Conservation (phyloP, 2,329 filamentous ascomycete genomes). For the Ascochyta fabae region DNA sequence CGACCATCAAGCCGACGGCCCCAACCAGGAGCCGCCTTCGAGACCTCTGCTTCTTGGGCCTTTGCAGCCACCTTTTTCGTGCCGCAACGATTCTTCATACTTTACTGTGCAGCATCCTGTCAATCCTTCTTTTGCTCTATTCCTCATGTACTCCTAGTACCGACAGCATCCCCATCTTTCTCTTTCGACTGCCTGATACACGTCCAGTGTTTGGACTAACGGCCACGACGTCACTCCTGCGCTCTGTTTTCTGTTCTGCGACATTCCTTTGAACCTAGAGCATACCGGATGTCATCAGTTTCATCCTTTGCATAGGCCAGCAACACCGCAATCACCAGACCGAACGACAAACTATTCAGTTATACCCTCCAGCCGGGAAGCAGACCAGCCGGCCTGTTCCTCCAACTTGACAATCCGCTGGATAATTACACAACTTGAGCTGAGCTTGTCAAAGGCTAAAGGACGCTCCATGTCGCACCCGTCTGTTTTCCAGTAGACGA, state of each 20-base stretch:
- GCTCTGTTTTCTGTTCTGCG: conserved; percentile 32
- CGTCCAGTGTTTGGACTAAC: conserved; percentile 20
- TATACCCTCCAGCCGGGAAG: conserved; percentile 17
- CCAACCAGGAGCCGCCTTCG: conserved; percentile 39
- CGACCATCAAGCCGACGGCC: conserved; percentile 36
- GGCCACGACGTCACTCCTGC: conserved; percentile 15
- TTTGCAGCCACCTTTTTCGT: conserved; percentile 31
- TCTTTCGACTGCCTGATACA: conserved; percentile 19
- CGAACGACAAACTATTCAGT: conserved; percentile 17
- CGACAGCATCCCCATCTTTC: conserved; percentile 31
- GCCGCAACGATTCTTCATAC: conserved; percentile 35
- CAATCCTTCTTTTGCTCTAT: conserved; percentile 29
- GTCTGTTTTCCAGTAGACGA: conserved; percentile 20
- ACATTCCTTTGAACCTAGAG: conserved; percentile 25
- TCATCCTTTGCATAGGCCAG: conserved; percentile 35
- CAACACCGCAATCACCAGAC: conserved; percentile 25
- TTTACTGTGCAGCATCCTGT: conserved; percentile 39
- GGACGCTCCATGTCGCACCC: conserved; percentile 32
- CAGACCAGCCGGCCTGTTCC: conserved; percentile 13
- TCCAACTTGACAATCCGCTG: not conserved
- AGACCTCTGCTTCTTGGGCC: conserved; percentile 30
- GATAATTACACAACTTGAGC: not conserved
- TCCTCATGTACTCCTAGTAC: conserved; percentile 30
- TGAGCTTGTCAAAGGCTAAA: not conserved
- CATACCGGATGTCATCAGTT: conserved; percentile 26